These are phyloP conservation scores for Mortierella antarctica DNA, from an alignment of 192 early-diverging fungal species.

Conservation along the genomic window DNA sequence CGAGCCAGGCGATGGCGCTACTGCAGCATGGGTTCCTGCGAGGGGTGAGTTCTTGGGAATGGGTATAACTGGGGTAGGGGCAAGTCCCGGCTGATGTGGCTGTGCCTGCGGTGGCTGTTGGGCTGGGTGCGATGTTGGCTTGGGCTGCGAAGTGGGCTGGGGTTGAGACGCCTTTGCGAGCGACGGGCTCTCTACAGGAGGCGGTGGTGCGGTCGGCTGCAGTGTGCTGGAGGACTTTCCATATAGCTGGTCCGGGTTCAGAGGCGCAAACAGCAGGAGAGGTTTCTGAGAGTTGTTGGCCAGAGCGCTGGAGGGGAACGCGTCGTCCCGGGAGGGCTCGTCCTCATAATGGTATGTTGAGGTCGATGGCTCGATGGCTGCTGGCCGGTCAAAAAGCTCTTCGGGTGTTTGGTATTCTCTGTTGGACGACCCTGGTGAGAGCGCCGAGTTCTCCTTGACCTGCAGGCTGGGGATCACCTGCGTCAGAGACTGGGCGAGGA, in stretches of 20 bases:
- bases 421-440: slow-evolving; percentile 15
- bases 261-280: slow-evolving; percentile 39
- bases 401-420: slow-evolving; percentile 48
- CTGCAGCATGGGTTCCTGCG: slow-evolving; percentile 8
- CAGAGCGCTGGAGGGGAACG: slow-evolving; percentile 34
- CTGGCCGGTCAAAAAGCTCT: slow-evolving; percentile 50
- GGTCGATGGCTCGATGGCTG: slow-evolving; percentile 26
- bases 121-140: background rate
- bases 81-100: background rate
- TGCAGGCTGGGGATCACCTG: slow-evolving; percentile 50
- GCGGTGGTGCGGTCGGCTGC: slow-evolving; percentile 30
- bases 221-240: slow-evolving; percentile 15
- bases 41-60: slow-evolving; percentile 11
- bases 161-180: slow-evolving; percentile 7
- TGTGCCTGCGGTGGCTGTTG: slow-evolving; percentile 1
- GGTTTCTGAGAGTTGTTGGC: slow-evolving; percentile 9
- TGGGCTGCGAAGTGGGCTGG: slow-evolving; percentile 8
- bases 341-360: slow-evolving; percentile 25
- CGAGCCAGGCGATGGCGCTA: slow-evolving; percentile 10
- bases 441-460: slow-evolving; percentile 33
- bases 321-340: slow-evolving; percentile 12
- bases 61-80: slow-evolving; percentile 15
- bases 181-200: background rate
- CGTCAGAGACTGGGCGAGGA: slow-evolving; percentile 41
- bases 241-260: slow-evolving; percentile 40